Percentiles rank a stretch among this genome's conserved stretches.
These are phyloP conservation scores for Anisodus tanguticus DNA, from an alignment of 257 asterid genomes.

Conservation along the genomic window DNA sequence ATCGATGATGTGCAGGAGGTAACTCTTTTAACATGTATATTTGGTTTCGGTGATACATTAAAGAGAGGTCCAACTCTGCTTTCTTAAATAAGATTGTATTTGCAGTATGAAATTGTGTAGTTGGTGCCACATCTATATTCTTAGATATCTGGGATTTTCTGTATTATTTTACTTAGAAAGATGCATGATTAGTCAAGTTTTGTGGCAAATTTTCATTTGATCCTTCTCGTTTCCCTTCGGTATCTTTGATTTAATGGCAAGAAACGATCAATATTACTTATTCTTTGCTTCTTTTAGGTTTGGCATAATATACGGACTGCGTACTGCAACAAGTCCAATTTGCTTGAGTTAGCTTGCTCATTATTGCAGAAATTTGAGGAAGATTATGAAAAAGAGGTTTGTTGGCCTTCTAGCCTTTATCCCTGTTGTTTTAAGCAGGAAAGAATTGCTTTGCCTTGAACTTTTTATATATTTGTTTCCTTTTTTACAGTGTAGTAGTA, in stretches of 20 bases:
- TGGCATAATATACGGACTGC: conserved; percentile 77
- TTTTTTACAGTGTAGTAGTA: background rate
- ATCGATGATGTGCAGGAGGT: conserved; percentile 96
- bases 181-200: conserved; percentile 17
- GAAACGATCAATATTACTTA: conserved; percentile 31
- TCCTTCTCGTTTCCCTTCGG: background rate
- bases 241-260: background rate
- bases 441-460: background rate
- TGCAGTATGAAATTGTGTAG: background rate
- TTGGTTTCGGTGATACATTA: background rate
- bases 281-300: conserved; percentile 53
- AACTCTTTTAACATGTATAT: conserved; percentile 31
- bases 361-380: conserved; percentile 74
- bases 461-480: background rate
- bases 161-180: conserved; percentile 5
- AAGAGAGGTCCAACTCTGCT: background rate
- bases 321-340: conserved; percentile 67
- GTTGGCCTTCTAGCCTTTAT: conserved; percentile 29
- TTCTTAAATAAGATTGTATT: background rate
- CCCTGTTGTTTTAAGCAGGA: conserved; percentile 24
- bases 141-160: conserved; percentile 17
- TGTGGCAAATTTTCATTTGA: background rate
- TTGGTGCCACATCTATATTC: conserved; percentile 21
- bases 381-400: conserved; percentile 77
- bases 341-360: conserved; percentile 65